phyloP scores from a whole-genome alignment of 2,329 filamentous ascomycete species.

The Colletotrichum sp. region DNA sequence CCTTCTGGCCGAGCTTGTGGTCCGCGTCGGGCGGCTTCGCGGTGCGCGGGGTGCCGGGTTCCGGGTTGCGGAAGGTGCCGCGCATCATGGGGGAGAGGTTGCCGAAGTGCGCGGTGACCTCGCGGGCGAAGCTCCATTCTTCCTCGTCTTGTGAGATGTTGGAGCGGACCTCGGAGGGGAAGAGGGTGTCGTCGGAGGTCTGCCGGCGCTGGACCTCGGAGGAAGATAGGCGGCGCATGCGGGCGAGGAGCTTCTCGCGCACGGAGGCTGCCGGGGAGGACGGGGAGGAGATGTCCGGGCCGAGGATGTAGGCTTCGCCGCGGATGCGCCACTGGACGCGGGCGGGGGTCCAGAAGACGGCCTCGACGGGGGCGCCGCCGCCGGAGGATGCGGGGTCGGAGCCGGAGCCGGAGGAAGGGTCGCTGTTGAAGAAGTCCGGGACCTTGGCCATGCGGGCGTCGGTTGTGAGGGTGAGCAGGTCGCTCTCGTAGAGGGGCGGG shows the following conservation, averaged over 20 bases:
- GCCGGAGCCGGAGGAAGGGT: slow-evolving; percentile 36
- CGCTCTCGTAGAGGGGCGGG: slow-evolving; percentile 71
- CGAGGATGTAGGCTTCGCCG: slow-evolving; percentile 78
- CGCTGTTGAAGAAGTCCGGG: slow-evolving; percentile 64
- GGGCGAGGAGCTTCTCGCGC: slow-evolving; percentile 61
- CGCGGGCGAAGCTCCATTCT: slow-evolving; percentile 78
- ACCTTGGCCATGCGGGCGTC: slow-evolving; percentile 89
- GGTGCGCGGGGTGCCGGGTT: slow-evolving; percentile 67
- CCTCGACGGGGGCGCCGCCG: slow-evolving; percentile 77
- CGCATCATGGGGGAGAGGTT: slow-evolving; percentile 85
- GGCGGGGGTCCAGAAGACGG: slow-evolving; percentile 78
- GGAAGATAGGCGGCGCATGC: slow-evolving; percentile 61
- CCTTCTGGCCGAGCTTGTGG: slow-evolving; percentile 63
- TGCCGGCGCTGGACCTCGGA: slow-evolving; percentile 34
- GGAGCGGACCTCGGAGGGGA: neutral
- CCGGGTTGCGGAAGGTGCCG: slow-evolving; percentile 75
- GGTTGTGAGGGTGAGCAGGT: slow-evolving; percentile 84
- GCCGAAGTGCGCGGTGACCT: slow-evolving; percentile 88
- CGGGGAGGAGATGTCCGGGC: slow-evolving; percentile 58
- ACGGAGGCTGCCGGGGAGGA: slow-evolving; percentile 36
- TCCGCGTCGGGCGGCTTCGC: slow-evolving; percentile 47
- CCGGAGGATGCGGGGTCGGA: slow-evolving; percentile 54
- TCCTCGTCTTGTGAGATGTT: slow-evolving; percentile 32
- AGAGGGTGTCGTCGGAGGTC: neutral
- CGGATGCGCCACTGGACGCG: slow-evolving; percentile 86